These are phyloP conservation scores for Aegle marmelos DNA, from an alignment of 345 rosid species.

Conservation along the genomic window DNA sequence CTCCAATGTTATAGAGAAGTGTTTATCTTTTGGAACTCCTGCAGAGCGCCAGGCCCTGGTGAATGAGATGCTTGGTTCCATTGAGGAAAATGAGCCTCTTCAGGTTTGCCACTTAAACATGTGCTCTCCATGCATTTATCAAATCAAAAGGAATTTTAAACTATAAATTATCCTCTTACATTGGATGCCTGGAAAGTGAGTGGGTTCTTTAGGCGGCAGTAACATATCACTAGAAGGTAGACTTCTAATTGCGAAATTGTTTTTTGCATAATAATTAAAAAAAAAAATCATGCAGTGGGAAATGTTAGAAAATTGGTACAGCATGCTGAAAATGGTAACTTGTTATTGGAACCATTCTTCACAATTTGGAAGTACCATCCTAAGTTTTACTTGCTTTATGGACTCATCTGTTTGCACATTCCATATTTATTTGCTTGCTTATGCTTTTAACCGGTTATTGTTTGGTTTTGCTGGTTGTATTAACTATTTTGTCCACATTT, in stretches of 20 bases:
- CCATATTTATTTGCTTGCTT: not conserved
- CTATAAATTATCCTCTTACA: not conserved
- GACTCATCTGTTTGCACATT: not conserved
- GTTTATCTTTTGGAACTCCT: slow-evolving; percentile 76
- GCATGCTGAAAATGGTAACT: not conserved
- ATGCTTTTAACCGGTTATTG: not conserved
- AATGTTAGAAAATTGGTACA: not conserved
- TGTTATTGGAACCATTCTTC: not conserved
- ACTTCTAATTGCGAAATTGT: not conserved
- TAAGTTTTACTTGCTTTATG: not conserved
- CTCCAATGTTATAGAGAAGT: slow-evolving; percentile 94
- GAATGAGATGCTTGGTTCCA: slow-evolving; percentile 94
- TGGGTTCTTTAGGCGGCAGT: not conserved
- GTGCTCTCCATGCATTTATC: not conserved
- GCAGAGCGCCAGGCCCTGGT: slow-evolving; percentile 71
- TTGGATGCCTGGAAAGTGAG: not conserved
- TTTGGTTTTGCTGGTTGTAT: not conserved
- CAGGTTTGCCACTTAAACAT: slow-evolving; percentile 51
- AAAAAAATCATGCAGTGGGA: not conserved
- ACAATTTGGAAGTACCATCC: not conserved
- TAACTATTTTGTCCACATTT: not conserved
- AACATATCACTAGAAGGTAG: not conserved
- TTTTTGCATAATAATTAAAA: no score
- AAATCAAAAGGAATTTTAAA: not conserved
- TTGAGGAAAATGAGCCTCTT: slow-evolving; percentile 97